Percentiles rank a stretch among this genome's conserved stretches.
Conservation (phyloP, 2,329 filamentous ascomycete genomes). For the Penicillium sp. region DNA sequence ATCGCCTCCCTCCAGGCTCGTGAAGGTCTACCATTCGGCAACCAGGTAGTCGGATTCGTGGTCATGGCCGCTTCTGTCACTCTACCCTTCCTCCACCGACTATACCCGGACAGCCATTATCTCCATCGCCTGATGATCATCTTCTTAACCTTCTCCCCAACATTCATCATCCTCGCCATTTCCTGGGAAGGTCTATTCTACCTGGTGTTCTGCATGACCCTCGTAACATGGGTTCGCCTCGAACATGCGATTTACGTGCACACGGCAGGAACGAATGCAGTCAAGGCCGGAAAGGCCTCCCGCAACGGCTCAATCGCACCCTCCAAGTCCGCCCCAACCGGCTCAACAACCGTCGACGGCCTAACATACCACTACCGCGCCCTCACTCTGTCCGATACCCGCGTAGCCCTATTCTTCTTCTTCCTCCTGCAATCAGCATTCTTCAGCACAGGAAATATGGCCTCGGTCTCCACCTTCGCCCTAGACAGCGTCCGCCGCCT, state of each 20-base stretch:
- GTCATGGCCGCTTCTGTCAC: constrained; percentile 75
- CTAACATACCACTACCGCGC: constrained; percentile 60
- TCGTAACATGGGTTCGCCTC: constrained; percentile 89
- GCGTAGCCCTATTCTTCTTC: constrained; percentile 92
- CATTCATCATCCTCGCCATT: constrained; percentile 94
- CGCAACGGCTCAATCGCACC: constrained; percentile 30
- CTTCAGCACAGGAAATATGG: constrained; percentile 95
- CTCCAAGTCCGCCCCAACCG: constrained; percentile 32
- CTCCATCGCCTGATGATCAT: constrained; percentile 86
- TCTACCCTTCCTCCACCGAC: constrained; percentile 78
- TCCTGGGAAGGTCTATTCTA: constrained; percentile 98
- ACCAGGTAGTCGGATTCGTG: constrained; percentile 83
- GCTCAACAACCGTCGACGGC: constrained; percentile 38
- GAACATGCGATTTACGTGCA: constrained; percentile 74
- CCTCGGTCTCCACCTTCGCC: constrained; percentile 90
- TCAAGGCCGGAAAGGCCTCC: background rate
- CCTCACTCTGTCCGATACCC: constrained; percentile 79
- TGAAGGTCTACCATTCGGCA: constrained; percentile 80
- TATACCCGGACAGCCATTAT: constrained; percentile 84
- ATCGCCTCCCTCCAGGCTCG: constrained; percentile 84
- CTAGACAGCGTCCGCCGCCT: constrained; percentile 87
- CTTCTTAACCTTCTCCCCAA: constrained; percentile 89
- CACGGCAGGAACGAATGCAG: constrained; percentile 30
- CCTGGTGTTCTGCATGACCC: constrained; percentile 78
- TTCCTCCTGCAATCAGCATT: constrained; percentile 93